These are phyloP conservation scores for Endocalyx cinctus DNA, from an alignment of 2,329 filamentous ascomycete genomes.

Conservation along the genomic window DNA sequence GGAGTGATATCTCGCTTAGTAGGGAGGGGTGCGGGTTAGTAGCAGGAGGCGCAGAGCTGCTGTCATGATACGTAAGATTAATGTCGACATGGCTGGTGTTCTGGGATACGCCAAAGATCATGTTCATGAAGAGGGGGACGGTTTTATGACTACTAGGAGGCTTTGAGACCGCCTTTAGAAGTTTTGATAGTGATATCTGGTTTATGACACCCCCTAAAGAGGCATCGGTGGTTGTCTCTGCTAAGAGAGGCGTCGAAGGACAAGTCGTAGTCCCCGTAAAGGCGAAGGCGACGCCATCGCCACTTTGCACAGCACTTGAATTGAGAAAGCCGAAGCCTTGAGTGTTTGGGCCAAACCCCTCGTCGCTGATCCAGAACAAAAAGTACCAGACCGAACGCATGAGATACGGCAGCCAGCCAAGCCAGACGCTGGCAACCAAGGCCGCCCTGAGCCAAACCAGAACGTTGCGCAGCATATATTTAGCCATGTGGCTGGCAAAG, in stretches of 20 bases:
- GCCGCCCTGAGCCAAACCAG: constrained; percentile 73
- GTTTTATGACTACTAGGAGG: constrained; percentile 28
- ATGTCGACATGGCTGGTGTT: constrained; percentile 19
- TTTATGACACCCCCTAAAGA: constrained; percentile 31
- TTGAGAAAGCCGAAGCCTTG: constrained; percentile 24
- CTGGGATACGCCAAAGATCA: constrained; percentile 18
- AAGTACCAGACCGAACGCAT: constrained; percentile 92
- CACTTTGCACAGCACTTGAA: constrained; percentile 15
- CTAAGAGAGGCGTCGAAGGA: constrained; percentile 34
- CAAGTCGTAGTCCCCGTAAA: constrained; percentile 28
- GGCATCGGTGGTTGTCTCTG: constrained; percentile 33
- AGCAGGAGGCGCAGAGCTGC: too few species aligned
- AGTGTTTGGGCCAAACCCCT: constrained; percentile 45
- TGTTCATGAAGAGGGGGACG: constrained; percentile 29
- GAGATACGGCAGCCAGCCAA: constrained; percentile 80
- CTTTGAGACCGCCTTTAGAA: constrained; percentile 24
- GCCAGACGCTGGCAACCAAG: constrained; percentile 82
- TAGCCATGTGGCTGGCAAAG: constrained; percentile 72
- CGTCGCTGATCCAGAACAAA: constrained; percentile 92
- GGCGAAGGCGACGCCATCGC: constrained; percentile 16
- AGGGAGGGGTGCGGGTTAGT: constrained; percentile 36
- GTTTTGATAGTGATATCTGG: constrained; percentile 24
- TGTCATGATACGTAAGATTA: constrained; percentile 11
- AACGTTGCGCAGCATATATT: constrained; percentile 68
- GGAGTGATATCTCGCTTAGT: constrained; percentile 52